Evolutionary conservation across 352 stramenopile genomes (phyloP).

Genomic region (Pythium brassicae): DNA sequence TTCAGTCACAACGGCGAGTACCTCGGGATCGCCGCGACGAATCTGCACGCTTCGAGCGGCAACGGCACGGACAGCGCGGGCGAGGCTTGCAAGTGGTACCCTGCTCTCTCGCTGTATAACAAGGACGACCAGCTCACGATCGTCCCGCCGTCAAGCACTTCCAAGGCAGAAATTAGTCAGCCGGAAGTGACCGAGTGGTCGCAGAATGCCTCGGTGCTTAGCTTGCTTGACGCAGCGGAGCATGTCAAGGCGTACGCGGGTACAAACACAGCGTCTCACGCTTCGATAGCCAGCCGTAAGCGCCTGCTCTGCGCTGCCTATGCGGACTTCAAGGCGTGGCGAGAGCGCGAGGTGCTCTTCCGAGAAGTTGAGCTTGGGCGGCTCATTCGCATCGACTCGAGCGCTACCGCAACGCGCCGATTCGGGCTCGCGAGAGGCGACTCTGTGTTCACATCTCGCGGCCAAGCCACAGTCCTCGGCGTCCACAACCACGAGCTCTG

Average conservation of each 20-base stretch:
- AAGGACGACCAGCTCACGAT: slow-evolving; percentile 86
- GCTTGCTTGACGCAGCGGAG: slow-evolving; percentile 27
- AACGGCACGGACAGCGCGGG: slow-evolving; percentile 6
- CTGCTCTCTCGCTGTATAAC: slow-evolving; percentile 91
- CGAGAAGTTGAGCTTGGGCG: slow-evolving; percentile 29
- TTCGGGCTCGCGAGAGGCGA: slow-evolving; percentile 50
- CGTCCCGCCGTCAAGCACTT: slow-evolving; percentile 26
- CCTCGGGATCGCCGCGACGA: slow-evolving; percentile 77
- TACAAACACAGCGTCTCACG: too few species aligned
- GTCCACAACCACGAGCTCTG: slow-evolving; percentile 61
- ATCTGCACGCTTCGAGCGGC: slow-evolving; percentile 30
- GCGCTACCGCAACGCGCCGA: slow-evolving; percentile 14
- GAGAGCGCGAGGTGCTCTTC: slow-evolving; percentile 17
- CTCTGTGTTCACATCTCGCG: slow-evolving; percentile 52
- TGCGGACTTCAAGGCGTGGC: slow-evolving; percentile 26
- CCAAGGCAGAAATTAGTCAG: slow-evolving; percentile 1
- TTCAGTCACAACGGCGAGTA: slow-evolving; percentile 87
- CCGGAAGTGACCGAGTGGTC: slow-evolving; percentile 4
- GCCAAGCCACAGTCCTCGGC: slow-evolving; percentile 55
- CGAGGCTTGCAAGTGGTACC: slow-evolving; percentile 65
- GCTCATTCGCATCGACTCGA: slow-evolving; percentile 33
- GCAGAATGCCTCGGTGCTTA: slow-evolving; percentile 38
- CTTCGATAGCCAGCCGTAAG: not conserved
- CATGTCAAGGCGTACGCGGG: slow-evolving; percentile 20
- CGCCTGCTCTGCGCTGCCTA: slow-evolving; percentile 24